Percentiles rank a stretch among this genome's conserved stretches.
These are phyloP conservation scores for Symmetrospora coprosmae DNA, from an alignment of 768 basidiomycete species.

Conservation along the genomic window DNA sequence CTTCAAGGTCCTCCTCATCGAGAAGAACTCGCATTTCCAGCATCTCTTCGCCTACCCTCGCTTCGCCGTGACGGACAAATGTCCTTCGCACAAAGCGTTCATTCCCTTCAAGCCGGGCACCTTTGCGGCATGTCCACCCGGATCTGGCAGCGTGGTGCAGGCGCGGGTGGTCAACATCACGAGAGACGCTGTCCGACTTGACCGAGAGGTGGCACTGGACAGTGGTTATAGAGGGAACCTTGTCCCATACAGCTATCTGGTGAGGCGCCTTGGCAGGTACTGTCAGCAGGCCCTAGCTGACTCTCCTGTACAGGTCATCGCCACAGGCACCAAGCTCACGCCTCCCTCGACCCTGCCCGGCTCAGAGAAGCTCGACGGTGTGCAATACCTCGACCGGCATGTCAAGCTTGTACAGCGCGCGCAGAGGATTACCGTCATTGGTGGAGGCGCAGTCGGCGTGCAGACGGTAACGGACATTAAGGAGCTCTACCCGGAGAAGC, in stretches of 20 bases:
- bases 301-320: constrained; percentile 6
- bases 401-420: constrained; percentile 32
- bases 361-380: constrained; percentile 33
- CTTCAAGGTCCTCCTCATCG: constrained; percentile 3
- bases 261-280: not conserved
- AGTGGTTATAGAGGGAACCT: not conserved
- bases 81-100: constrained; percentile 7
- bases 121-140: not conserved
- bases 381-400: constrained; percentile 35
- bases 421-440: constrained; percentile 37
- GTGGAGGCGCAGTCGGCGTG: constrained; percentile 40
- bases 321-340: constrained; percentile 8
- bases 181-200: not conserved
- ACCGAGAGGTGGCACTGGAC: constrained; percentile 1
- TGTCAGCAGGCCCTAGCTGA: too few relatives aligned
- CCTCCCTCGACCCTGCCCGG: constrained; percentile 4
- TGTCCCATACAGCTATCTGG: constrained; percentile 12
- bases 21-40: constrained; percentile 21
- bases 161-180: not conserved
- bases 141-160: constrained; percentile 1
- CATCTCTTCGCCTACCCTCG: constrained; percentile 19
- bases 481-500: constrained; percentile 35
- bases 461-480: constrained; percentile 39
- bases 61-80: constrained; percentile 2
- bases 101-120: constrained; percentile 18